These are phyloP conservation scores for Penicillium verrucosum DNA, from an alignment of 2,329 filamentous ascomycete genomes.

Conservation along the genomic window DNA sequence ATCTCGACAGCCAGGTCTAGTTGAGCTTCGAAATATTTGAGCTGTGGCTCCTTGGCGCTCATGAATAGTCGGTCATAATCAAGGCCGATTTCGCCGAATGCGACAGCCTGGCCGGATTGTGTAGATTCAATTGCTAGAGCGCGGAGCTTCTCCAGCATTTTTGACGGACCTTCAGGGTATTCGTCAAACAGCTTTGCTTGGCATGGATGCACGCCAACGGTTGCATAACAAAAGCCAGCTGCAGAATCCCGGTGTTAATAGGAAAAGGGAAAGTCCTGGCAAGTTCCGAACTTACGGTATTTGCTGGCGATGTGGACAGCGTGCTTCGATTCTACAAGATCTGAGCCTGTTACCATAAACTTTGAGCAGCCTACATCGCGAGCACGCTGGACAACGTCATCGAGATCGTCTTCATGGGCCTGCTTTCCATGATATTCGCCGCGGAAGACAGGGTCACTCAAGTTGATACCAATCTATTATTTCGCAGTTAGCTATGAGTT, in stretches of 20 bases:
- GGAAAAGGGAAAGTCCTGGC: background rate
- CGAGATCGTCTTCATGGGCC: conserved; percentile 46
- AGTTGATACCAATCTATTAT: conserved; percentile 80
- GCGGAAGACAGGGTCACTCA: conserved; percentile 86
- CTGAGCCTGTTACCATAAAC: conserved; percentile 90
- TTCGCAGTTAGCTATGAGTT: conserved; percentile 13
- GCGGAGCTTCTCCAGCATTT: conserved; percentile 57
- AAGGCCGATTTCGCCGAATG: conserved; percentile 92
- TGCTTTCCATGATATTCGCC: conserved; percentile 80
- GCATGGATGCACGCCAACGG: conserved; percentile 92
- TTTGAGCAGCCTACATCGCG: conserved; percentile 76
- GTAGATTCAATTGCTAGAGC: conserved; percentile 61
- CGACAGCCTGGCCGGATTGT: conserved; percentile 60
- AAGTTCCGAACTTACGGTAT: conserved; percentile 59
- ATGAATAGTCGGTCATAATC: conserved; percentile 92
- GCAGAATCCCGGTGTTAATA: background rate
- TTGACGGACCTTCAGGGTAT: conserved; percentile 45
- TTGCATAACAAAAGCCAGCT: conserved; percentile 83
- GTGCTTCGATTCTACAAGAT: conserved; percentile 71
- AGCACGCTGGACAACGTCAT: conserved; percentile 74
- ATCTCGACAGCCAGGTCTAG: conserved; percentile 72
- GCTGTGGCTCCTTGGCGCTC: conserved; percentile 72
- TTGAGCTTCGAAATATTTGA: conserved; percentile 81
- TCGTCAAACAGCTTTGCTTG: conserved; percentile 73
- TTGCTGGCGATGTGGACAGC: conserved; percentile 70